Conservation (phyloP, 1,284 basidiomycete species). For the Athelia psychrophila region DNA sequence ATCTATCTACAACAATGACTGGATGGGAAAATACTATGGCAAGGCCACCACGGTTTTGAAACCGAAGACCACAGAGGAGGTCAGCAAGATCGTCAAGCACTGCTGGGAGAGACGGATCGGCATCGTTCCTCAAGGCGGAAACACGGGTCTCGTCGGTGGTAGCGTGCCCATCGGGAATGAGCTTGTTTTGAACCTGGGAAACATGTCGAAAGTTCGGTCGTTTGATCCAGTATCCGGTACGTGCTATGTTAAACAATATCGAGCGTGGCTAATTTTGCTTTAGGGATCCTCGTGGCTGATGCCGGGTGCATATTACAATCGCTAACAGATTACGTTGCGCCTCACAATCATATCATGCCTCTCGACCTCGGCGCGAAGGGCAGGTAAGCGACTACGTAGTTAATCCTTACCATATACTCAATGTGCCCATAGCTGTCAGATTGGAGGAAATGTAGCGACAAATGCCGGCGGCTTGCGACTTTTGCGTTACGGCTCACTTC, state of each 20-base stretch:
- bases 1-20: slow-evolving; percentile 85
- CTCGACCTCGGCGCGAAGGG: slow-evolving; percentile 98
- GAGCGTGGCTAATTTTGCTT: slow-evolving; percentile 3
- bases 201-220: slow-evolving; percentile 83
- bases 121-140: slow-evolving; percentile 96
- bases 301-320: slow-evolving; percentile 95
- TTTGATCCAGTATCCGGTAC: slow-evolving; percentile 92
- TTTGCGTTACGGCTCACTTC: slow-evolving; percentile 92
- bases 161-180: slow-evolving; percentile 91
- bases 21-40: slow-evolving; percentile 97
- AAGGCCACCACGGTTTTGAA: slow-evolving; percentile 83
- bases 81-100: slow-evolving; percentile 84
- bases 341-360: slow-evolving; percentile 95
- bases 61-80: slow-evolving; percentile 86
- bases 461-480: slow-evolving; percentile 96
- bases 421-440: slow-evolving; percentile 76
- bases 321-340: slow-evolving; percentile 84
- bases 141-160: slow-evolving; percentile 98
- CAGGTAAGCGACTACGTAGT: slow-evolving; percentile 49
- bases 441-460: slow-evolving; percentile 96
- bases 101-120: slow-evolving; percentile 80
- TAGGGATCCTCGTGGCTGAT: slow-evolving; percentile 77
- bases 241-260: slow-evolving; percentile 14
- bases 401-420: neutral
- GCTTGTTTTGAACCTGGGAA: slow-evolving; percentile 81